Percentiles rank a stretch among this genome's conserved stretches.
Evolutionary conservation across 148 eudicot species (phyloP).

Genomic region (Amaranthus hypochondriacus): DNA sequence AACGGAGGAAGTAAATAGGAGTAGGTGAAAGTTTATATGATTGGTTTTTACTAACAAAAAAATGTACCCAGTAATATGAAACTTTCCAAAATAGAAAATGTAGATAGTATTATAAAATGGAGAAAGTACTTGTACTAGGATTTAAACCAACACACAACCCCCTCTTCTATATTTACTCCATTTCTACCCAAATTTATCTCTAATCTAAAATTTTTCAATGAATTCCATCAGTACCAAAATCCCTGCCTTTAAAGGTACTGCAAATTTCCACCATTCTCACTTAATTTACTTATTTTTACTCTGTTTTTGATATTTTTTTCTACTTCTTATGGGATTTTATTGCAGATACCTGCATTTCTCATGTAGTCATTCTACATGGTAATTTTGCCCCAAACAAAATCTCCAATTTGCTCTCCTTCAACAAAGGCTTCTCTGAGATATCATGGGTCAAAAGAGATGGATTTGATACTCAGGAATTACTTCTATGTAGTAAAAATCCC

Average conservation of each 20-base stretch:
- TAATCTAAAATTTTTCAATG: slow-evolving; percentile 12
- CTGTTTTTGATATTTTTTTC: not conserved
- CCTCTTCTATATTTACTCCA: not conserved
- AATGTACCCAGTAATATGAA: no score
- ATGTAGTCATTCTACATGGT: slow-evolving; percentile 13
- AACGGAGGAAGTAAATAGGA: no score
- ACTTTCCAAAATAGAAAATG: no score
- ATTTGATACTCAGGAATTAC: slow-evolving; percentile 7
- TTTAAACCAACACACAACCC: not conserved
- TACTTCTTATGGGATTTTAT: not conserved
- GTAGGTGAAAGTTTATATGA: no score
- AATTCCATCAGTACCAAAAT: slow-evolving; percentile 15
- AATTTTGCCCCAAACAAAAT: not conserved
- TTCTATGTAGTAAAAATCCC: slow-evolving; percentile 4
- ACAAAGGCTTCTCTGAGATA: not conserved
- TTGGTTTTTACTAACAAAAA: no score
- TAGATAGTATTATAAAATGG: no score
- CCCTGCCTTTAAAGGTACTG: slow-evolving; percentile 15
- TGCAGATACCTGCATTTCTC: slow-evolving; percentile 9
- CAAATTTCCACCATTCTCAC: not conserved
- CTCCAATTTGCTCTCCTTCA: not conserved
- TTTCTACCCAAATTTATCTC: not conserved
- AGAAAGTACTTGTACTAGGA: not conserved
- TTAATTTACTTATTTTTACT: not conserved
- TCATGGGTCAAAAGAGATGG: slow-evolving; percentile 24